Evolutionary conservation across 2,329 filamentous ascomycete species (phyloP), one percentile per base, ranked within the genome.

Genomic region (Calonectria crousiana): DNA sequence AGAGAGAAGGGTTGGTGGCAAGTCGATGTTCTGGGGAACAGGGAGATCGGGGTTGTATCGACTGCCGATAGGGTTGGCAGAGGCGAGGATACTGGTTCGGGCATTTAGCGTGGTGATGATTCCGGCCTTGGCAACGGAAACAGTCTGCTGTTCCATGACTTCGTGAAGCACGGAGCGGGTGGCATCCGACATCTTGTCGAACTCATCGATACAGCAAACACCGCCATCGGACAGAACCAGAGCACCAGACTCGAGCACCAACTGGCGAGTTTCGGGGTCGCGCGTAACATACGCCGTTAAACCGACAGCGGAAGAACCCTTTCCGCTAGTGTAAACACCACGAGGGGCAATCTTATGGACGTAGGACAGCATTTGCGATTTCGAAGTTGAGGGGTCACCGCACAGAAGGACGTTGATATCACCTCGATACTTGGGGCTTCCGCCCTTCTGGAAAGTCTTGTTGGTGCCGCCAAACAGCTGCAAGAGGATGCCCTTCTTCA

Each of bases 391-490:
- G 0, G 97, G 97, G 82, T 99, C 97, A 89, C 97, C 97, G 81
- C 97, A 99, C 44, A 99, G 93, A 53, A 99, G 90, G 66, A 99
- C 92, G 83, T 99, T 99, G 87, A 99, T 98, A 84, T 99, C 97
- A 76, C 97, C 97, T 87, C 97, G 92, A 84, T 99, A 99, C 80
- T 94, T 96, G 9, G 97, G 97, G 82, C 95, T 98, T 72, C 96
- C 97, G 71, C 97, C 97, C 85, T 98, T 98, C 73, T 98, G 92
- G 84, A 99, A 99, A 0, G 95, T 95, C 87, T 99, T 99, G 88
- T 99, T 99, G 41, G 97, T 98, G 71, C 97, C 97, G 47, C 97
- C 96, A 83, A 99, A 99, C 51, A 99, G 91, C 82, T 99, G 97
- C 5, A 99, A 92, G 14, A 99, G 89, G 75, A 99, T 98, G 14